Conservation (phyloP, 2,329 filamentous ascomycete genomes). For the Orbilia javanica region DNA sequence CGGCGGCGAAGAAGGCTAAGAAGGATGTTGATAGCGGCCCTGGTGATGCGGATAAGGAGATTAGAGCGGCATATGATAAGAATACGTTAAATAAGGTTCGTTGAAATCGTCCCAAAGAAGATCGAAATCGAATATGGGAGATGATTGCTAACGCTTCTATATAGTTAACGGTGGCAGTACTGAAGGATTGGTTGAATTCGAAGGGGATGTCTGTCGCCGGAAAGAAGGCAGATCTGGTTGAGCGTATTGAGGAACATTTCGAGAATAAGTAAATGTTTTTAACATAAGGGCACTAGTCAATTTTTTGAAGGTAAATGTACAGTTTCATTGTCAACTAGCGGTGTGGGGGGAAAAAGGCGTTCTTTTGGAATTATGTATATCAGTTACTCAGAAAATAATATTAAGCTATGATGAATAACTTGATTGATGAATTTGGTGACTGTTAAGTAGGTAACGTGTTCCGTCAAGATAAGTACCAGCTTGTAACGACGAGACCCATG, state of each 20-base stretch:
- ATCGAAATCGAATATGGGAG: neutral
- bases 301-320: neutral
- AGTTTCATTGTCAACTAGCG: neutral
- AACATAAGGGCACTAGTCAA: neutral
- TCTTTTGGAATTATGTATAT: neutral
- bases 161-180: constrained; percentile 67
- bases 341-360: constrained; percentile 11
- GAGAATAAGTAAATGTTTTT: constrained; percentile 66
- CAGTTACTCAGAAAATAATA: neutral
- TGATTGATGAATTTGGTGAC: neutral
- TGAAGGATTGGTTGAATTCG: constrained; percentile 68
- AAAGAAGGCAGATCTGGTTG: constrained; percentile 70
- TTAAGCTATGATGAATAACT: constrained; percentile 16
- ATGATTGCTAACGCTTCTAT: constrained; percentile 21
- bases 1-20: constrained; percentile 47
- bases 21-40: constrained; percentile 47
- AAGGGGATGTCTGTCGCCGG: constrained; percentile 66
- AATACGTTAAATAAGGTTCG: constrained; percentile 66
- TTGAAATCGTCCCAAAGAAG: constrained; percentile 40
- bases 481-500: no score
- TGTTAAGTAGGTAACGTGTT: neutral
- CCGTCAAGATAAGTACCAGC: no score
- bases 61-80: constrained; percentile 66
- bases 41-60: constrained; percentile 64
- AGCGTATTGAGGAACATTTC: constrained; percentile 68